Base-by-base conservation (phyloP, 768 basidiomycete species). In the Tulasnella sp. region DNA sequence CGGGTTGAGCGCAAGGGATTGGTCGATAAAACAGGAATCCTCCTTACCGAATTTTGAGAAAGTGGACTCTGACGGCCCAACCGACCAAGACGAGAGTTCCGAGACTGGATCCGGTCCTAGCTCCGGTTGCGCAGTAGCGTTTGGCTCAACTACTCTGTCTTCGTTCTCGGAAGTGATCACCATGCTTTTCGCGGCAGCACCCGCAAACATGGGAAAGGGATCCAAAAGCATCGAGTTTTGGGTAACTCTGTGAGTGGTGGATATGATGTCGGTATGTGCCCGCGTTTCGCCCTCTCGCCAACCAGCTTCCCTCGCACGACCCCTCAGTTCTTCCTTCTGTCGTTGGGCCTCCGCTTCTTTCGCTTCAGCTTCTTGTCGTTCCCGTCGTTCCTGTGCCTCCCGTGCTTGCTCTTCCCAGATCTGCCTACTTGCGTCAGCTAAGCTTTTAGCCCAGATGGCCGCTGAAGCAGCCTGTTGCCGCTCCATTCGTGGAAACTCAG, bases 331-430 rank as follows among this genome's bases (percentile, higher is more conserved):
- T 80, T 85, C 80, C 78, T 82, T 80, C 55, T 81, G 81, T 69
- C 82, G 83, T 75, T 82, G 83, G 10, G 55, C 26, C 23, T 84
- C 87, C 55, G 78, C 70, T 51, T 70, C 81, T 57, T 74, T 73
- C 61, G 80, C 37, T 80, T 83, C 86, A 67, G 86, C 86, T 74
- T 85, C 87, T 48, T 84, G 85, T 48, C 85, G 84, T 9, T 82
- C 84, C 26, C 80, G 79, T 1, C 71, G 79, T 18, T 79, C 79
- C 26, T 80, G 72, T 71, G 80, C 83, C 23, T 82, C 84, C 83
- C 78, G 83, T 84, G 74, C 44, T 44, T 79, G 77, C 5, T 86
- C 86, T 75, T 85, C 87, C 51, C 84, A 85, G 55, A 85, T 85
- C 9, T 82, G 85, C 32, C 80, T 79, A 3, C 72, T 80, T n/a